phyloP scores from a whole-genome alignment of 106 monocot genomes.

The Dendrobium chrysotoxum region DNA sequence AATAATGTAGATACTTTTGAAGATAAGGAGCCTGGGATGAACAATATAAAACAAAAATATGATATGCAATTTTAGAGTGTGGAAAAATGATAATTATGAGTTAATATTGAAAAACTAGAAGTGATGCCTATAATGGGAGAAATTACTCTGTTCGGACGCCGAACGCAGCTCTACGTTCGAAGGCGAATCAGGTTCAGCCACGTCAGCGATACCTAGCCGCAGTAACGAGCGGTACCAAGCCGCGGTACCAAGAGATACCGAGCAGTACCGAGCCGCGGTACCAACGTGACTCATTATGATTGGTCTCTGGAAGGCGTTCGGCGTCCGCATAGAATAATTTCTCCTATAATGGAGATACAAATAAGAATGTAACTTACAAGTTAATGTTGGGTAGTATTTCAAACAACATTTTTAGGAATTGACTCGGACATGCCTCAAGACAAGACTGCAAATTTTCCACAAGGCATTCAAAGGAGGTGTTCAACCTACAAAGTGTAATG shows the following conservation, averaged over 20 bases:
- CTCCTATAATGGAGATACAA: not conserved
- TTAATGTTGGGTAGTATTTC: not conserved
- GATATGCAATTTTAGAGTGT: not conserved
- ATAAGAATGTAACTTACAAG: not conserved
- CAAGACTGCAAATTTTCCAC: not conserved
- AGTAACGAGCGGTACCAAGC: too few species aligned
- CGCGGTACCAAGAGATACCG: too few species aligned
- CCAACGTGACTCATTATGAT: too few species aligned
- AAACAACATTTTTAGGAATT: not conserved
- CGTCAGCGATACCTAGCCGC: too few species aligned
- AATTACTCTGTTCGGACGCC: too few species aligned
- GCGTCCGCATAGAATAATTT: too few species aligned
- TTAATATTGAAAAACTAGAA: not conserved
- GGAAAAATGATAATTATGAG: not conserved
- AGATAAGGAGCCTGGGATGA: not conserved
- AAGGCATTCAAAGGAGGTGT: not conserved
- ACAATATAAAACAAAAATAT: not conserved
- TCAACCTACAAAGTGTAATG: not conserved
- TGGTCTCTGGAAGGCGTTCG: too few species aligned
- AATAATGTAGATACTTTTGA: not conserved
- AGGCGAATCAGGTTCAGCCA: too few species aligned
- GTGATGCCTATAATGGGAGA: not conserved
- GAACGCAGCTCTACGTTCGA: too few species aligned
- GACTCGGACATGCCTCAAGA: not conserved
- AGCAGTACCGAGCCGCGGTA: too few species aligned